Evolutionary conservation across 495 filamentous ascomycete species (phyloP), one percentile per base, ranked within the genome.

Genomic region (Thermothielavioides terrestris): DNA sequence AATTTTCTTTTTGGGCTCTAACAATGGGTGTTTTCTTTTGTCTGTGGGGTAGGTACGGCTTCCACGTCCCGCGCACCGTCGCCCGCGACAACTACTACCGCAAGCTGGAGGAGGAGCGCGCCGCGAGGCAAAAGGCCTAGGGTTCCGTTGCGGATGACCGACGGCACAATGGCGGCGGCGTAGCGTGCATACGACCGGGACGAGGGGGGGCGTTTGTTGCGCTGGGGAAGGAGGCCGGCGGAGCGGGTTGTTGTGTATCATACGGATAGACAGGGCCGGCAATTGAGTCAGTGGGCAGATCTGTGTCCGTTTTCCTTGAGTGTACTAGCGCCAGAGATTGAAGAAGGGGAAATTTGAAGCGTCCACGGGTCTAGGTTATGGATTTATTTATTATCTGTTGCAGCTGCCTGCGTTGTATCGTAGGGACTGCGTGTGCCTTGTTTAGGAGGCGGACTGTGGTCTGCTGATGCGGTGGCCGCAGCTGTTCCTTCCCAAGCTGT

Each of bases 401-500:
- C 21, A 26, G 39, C 23, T 12, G 20, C 20, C 3, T 42, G 46
- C 0, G 21, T 17, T 34, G 21, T n/a, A 18, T 7, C 4, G 0
- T 20, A 7, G 2, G 18, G 26, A n/a, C 14, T 31, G 11, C 34
- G 46, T n/a, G 28, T 28, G 20, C 18, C 17, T 1, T 42, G 27
- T 1, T n/a, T 27, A 17, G 15, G 14, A 3, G 20, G 7, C 26
- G 23, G 39, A 15, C 21, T 25, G 14, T 7, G 22, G 42, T 45
- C 41, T 10, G 46, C 18, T 10, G 42, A 10, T 44, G 47, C n/a
- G 6, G 37, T 30, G 9, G 35, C 28, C 6, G 48, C 28, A 15
- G 54, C 49, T 10, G 52, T 58, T 41, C 61, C 68, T 61, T 92
- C 86, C 85, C 85, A 91, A 41, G 76, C 70, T 20, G 88, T 94